phyloP scores from a whole-genome alignment of 2,329 filamentous ascomycete species.

The Exophiala sideris region DNA sequence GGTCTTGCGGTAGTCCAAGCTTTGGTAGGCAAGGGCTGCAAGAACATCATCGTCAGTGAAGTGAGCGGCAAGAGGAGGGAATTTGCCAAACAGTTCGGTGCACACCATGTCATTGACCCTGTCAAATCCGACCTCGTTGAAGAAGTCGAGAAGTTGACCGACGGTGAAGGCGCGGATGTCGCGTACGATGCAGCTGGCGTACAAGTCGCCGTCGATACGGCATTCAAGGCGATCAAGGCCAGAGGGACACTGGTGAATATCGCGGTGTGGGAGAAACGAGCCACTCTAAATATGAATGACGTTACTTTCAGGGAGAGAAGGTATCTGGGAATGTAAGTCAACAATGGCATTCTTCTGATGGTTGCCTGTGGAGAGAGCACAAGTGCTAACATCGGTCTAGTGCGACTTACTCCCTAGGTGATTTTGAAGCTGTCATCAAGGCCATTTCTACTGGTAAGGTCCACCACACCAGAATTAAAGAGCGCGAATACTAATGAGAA shows the following conservation, averaged over 20 bases:
- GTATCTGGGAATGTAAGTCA: conserved; percentile 49
- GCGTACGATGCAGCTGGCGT: conserved; percentile 55
- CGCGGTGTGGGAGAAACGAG: conserved; percentile 55
- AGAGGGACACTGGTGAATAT: conserved; percentile 54
- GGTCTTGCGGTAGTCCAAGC: conserved; percentile 50
- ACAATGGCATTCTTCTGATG: too few species aligned
- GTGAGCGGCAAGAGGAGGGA: conserved; percentile 46
- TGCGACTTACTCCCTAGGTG: conserved; percentile 51
- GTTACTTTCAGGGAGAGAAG: conserved; percentile 52
- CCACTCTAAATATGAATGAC: conserved; percentile 48
- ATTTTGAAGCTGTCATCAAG: conserved; percentile 49
- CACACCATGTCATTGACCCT: conserved; percentile 51
- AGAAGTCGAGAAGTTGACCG: conserved; percentile 32
- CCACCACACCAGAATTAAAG: neutral
- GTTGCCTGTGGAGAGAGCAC: too few species aligned
- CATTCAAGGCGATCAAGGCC: conserved; percentile 48
- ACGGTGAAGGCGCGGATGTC: conserved; percentile 48
- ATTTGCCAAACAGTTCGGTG: conserved; percentile 51
- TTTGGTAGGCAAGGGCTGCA: conserved; percentile 40
- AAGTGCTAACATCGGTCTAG: too few species aligned
- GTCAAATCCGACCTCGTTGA: conserved; percentile 46
- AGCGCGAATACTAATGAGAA: neutral
- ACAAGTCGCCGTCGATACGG: conserved; percentile 49
- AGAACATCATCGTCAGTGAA: conserved; percentile 54
- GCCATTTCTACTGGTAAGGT: conserved; percentile 35